phyloP scores from a whole-genome alignment of 2,329 filamentous ascomycete genomes.

The Xylariales sp. region DNA sequence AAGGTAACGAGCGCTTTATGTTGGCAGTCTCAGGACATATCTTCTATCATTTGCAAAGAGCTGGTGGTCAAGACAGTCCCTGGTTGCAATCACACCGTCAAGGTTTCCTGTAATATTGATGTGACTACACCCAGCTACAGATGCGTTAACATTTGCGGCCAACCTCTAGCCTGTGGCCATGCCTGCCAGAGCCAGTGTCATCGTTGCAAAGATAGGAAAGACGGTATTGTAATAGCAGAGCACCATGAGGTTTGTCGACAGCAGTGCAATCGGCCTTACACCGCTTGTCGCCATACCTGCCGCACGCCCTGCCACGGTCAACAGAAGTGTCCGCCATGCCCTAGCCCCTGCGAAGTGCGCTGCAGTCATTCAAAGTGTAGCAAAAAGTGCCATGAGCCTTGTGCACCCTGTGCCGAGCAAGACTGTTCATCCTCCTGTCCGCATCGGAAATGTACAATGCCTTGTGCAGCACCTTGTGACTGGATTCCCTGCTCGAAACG shows the following conservation, averaged over 20 bases:
- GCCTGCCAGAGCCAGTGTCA: constrained; percentile 62
- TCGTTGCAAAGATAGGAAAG: constrained; percentile 57
- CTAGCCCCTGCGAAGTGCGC: constrained; percentile 62
- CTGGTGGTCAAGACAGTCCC: constrained; percentile 61
- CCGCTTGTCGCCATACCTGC: constrained; percentile 69
- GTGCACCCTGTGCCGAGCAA: constrained; percentile 68
- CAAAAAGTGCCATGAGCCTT: constrained; percentile 69
- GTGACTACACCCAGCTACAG: constrained; percentile 54
- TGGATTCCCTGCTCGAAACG: constrained; percentile 72
- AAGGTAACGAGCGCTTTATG: constrained; percentile 49
- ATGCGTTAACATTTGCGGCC: constrained; percentile 63
- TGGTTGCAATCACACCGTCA: constrained; percentile 65
- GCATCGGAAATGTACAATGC: constrained; percentile 55
- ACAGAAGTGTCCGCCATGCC: constrained; percentile 60
- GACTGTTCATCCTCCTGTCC: constrained; percentile 66
- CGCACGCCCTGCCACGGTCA: constrained; percentile 62
- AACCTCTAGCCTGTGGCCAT: constrained; percentile 67
- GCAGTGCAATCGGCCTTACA: constrained; percentile 62
- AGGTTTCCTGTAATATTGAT: constrained; percentile 62
- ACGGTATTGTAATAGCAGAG: constrained; percentile 46
- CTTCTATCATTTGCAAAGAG: constrained; percentile 60
- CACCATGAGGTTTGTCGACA: constrained; percentile 62
- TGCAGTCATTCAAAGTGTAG: constrained; percentile 68
- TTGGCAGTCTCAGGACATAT: constrained; percentile 57
- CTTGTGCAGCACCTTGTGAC: constrained; percentile 72